phyloP scores from a whole-genome alignment of 2,329 filamentous ascomycete species.

The Neurospora crassa region DNA sequence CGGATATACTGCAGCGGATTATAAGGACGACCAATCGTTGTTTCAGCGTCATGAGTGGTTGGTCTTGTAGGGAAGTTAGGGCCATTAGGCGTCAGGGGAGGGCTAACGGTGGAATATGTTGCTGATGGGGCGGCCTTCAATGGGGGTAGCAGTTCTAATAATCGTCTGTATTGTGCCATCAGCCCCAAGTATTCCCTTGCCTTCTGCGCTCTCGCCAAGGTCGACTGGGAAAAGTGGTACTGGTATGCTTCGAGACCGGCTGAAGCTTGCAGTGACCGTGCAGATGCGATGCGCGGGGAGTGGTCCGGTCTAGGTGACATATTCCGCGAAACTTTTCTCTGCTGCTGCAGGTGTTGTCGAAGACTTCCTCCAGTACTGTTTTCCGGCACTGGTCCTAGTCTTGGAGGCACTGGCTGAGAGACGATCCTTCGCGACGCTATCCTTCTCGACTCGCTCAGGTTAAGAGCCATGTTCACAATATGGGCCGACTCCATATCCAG shows the following conservation, averaged over 20 bases:
- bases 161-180: constrained; percentile 69
- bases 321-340: constrained; percentile 52
- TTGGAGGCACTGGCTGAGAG: constrained; percentile 40
- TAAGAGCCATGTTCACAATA: constrained; percentile 88
- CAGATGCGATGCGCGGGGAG: constrained; percentile 31
- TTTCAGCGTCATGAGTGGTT: constrained; percentile 21
- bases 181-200: constrained; percentile 80
- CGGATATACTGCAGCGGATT: constrained; percentile 90
- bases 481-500: constrained; percentile 72
- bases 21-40: constrained; percentile 58
- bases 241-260: constrained; percentile 38
- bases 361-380: constrained; percentile 48
- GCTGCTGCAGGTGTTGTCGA: constrained; percentile 61
- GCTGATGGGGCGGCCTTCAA: constrained; percentile 40
- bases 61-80: constrained; percentile 19
- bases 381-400: constrained; percentile 42
- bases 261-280: constrained; percentile 13
- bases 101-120: constrained; percentile 30
- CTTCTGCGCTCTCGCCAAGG: constrained; percentile 71
- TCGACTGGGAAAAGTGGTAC: constrained; percentile 68
- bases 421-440: constrained; percentile 50
- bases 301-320: constrained; percentile 48
- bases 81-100: constrained; percentile 30
- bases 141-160: constrained; percentile 72
- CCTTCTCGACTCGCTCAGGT: constrained; percentile 71